These are phyloP conservation scores for Aspergillus awamori DNA, from an alignment of 2,329 filamentous ascomycete species.

Conservation along the genomic window DNA sequence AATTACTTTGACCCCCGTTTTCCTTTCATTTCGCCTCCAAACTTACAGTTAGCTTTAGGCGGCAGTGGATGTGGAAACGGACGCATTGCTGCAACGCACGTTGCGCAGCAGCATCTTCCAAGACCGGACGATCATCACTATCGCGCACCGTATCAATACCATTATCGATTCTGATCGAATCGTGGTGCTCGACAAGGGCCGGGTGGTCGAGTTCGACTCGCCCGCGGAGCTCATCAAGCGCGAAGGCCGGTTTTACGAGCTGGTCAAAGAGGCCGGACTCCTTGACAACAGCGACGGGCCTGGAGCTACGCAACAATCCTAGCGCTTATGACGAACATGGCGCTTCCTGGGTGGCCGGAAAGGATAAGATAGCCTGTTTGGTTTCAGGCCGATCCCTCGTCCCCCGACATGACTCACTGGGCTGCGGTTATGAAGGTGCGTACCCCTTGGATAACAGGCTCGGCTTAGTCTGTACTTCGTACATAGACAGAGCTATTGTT, in stretches of 20 bases:
- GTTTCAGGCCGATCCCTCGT: conserved; percentile 11
- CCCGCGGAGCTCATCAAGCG: conserved; percentile 75
- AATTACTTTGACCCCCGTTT: background rate
- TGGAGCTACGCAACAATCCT: conserved; percentile 22
- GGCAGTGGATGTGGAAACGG: conserved; percentile 70
- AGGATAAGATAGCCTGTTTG: conserved; percentile 3
- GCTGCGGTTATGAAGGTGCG: background rate
- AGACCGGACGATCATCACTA: conserved; percentile 95
- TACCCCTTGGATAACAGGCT: conserved; percentile 9
- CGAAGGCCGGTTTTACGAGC: conserved; percentile 80
- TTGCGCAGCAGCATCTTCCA: conserved; percentile 71
- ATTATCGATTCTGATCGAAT: conserved; percentile 89
- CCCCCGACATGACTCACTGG: conserved; percentile 4
- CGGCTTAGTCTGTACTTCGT: conserved; percentile 7
- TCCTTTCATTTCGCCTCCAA: background rate
- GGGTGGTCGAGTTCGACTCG: conserved; percentile 89
- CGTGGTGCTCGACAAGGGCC: conserved; percentile 87
- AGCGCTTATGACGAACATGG: conserved; percentile 2
- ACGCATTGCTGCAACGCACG: conserved; percentile 66
- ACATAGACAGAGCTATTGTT: conserved; percentile 7
- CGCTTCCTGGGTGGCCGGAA: conserved; percentile 13
- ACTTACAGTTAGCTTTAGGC: conserved; percentile 49
- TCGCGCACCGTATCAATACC: conserved; percentile 97
- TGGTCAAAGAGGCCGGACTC: conserved; percentile 89
- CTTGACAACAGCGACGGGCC: conserved; percentile 52